Evolutionary conservation across 2,329 filamentous ascomycete species (phyloP).

Genomic region (Phialophora macrospora): DNA sequence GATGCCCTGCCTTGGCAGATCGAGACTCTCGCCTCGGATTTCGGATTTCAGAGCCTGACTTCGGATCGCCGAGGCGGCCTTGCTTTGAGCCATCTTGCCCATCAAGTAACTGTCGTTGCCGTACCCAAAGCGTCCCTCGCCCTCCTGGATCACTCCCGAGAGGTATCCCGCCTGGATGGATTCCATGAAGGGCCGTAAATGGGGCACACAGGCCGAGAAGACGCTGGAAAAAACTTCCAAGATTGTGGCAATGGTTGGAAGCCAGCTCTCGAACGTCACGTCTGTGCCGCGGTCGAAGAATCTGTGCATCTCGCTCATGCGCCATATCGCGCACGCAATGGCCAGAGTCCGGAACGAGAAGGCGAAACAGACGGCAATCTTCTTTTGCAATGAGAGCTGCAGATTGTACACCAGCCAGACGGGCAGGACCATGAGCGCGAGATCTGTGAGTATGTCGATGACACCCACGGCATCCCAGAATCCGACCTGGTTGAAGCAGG

Average conservation of each 20-base stretch:
- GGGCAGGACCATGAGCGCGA: slow-evolving; percentile 36
- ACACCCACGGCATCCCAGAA: slow-evolving; percentile 35
- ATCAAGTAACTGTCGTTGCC: slow-evolving; percentile 32
- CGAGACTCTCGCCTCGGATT: slow-evolving; percentile 19
- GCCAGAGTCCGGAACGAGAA: slow-evolving; percentile 27
- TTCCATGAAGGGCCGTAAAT: slow-evolving; percentile 31
- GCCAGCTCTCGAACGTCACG: slow-evolving; percentile 30
- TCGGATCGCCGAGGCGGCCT: slow-evolving; percentile 17
- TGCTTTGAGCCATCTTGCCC: slow-evolving; percentile 30
- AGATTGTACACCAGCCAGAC: slow-evolving; percentile 37
- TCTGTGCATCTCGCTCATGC: slow-evolving; percentile 15
- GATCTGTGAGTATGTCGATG: slow-evolving; percentile 36
- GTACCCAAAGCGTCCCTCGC: slow-evolving; percentile 27
- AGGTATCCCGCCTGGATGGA: slow-evolving; percentile 32
- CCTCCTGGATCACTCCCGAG: slow-evolving; percentile 25
- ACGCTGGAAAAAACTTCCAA: slow-evolving; percentile 27
- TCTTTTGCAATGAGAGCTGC: slow-evolving; percentile 34
- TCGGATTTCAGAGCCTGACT: slow-evolving; percentile 27
- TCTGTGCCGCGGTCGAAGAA: slow-evolving; percentile 26
- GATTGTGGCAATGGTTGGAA: slow-evolving; percentile 25
- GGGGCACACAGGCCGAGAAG: slow-evolving; percentile 27
- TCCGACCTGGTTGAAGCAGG: slow-evolving; percentile 34
- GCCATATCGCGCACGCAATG: slow-evolving; percentile 26
- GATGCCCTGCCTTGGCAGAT: slow-evolving; percentile 25
- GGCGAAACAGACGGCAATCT: slow-evolving; percentile 32